Base-by-base conservation (phyloP, 2,329 filamentous ascomycete species). In the Paracorniculantispora psalliotae region DNA sequence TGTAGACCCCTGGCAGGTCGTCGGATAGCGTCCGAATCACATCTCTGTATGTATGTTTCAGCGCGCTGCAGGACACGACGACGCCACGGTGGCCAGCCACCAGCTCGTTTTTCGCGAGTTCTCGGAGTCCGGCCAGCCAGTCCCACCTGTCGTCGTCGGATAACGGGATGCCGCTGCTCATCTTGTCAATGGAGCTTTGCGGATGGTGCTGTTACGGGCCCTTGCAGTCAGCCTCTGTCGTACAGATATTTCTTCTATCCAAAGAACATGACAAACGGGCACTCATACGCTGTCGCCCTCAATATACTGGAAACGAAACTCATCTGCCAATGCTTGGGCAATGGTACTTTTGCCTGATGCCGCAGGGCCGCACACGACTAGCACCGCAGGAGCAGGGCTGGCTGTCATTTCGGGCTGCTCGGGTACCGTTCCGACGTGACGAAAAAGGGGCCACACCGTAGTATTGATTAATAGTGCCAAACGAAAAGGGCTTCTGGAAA, bases 111-210 rank as follows among this genome's bases (percentile, higher is more conserved):
- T 76, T 57, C 28, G 62, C 62, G 21, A 51, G 41, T 61, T 80
- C 71, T 58, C 80, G 79, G 7, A 83, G 74, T 10, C 76, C 74
- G 65, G 81, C 80, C 59, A 89, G 79, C 86, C 86, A 89, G 72
- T 87, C 86, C 86, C 86, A 89, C 59, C 86, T 81, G 69, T 89
- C 86, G 58, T 80, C 82, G 67, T 89, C 86, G 57, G 83, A 86
- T 13, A 89, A 76, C 12, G 86, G 85, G 49, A 79, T 81, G 61
- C 83, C 83, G 57, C 75, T 73, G 62, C 78, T 75, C 86, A 89
- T 89, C 69, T 89, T 89, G 58, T 83, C 77, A 63, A 81, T 83
- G 73, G 82, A 87, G 64, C 80, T 73, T 19, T 76, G 76, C 0
- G 80, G 79, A 4, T 80, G 80, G 62, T 83, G 88, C 67, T n/a